phyloP scores from a whole-genome alignment of 768 basidiomycete genomes.

The Termitomyces sp. region DNA sequence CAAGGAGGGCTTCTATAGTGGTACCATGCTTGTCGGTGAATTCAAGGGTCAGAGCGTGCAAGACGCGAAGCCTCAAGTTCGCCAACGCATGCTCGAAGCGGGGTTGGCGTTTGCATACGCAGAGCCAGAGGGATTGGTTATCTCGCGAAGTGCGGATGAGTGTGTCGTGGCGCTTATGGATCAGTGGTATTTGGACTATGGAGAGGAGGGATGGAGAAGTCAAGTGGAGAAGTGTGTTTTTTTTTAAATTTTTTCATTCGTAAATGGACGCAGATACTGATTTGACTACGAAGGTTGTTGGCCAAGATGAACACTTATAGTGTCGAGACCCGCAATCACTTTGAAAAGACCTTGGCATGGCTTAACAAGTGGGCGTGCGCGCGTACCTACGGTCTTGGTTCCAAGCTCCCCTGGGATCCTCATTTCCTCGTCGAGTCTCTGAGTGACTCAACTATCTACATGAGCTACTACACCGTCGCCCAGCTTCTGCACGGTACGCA shows the following conservation, averaged over 20 bases:
- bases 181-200: constrained; percentile 99
- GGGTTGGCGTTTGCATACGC: constrained; percentile 88
- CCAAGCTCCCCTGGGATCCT: constrained; percentile 94
- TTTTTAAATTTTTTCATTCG: too few species aligned
- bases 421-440: constrained; percentile 95
- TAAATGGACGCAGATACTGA: constrained; percentile 4
- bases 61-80: constrained; percentile 88
- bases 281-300: constrained; percentile 51
- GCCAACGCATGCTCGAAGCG: constrained; percentile 74
- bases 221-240: constrained; percentile 73
- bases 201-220: constrained; percentile 84
- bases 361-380: constrained; percentile 99
- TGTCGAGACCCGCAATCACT: constrained; percentile 87
- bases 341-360: constrained; percentile 92
- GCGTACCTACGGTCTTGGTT: constrained; percentile 94
- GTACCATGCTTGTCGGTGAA: constrained; percentile 87
- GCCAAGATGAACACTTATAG: constrained; percentile 88
- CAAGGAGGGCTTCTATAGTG: constrained; percentile 97
- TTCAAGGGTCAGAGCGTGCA: constrained; percentile 87
- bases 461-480: constrained; percentile 95
- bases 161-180: constrained; percentile 98
- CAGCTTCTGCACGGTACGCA: constrained; percentile 84
- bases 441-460: constrained; percentile 98
- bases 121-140: constrained; percentile 73
- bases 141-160: constrained; percentile 87